Percentiles rank a stretch among this genome's conserved stretches.
These are phyloP conservation scores for Lactarius evosmus DNA, from an alignment of 768 basidiomycete species.

Conservation along the genomic window DNA sequence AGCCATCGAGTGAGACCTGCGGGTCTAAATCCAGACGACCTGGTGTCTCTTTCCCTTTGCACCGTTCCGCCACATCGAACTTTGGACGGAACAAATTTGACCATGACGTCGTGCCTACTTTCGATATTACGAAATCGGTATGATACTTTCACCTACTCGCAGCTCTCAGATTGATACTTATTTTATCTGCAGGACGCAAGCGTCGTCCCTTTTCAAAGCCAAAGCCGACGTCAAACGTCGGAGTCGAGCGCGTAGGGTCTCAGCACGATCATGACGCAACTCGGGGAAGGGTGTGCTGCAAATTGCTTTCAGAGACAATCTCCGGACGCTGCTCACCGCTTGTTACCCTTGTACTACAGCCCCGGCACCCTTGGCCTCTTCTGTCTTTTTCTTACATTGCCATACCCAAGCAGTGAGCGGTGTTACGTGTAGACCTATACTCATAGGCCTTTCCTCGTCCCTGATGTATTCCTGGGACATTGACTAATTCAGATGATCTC, in stretches of 20 bases:
- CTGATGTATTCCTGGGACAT: constrained; percentile 71
- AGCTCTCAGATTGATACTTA: not conserved
- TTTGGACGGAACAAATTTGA: not conserved
- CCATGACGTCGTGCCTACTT: not conserved
- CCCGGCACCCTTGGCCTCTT: not conserved
- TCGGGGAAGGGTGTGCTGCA: not conserved
- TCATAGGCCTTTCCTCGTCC: constrained; percentile 66
- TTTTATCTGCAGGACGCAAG: not conserved
- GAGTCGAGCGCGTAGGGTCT: not conserved
- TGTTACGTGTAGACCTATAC: constrained; percentile 30
- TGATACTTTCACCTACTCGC: not conserved
- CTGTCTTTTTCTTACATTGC: not conserved
- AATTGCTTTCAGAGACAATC: not conserved
- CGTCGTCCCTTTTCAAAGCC: not conserved
- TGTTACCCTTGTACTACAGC: not conserved
- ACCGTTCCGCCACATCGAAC: not conserved
- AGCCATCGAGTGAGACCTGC: not conserved
- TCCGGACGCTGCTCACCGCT: not conserved
- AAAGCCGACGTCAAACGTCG: not conserved
- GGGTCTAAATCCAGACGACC: not conserved
- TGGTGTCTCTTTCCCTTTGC: not conserved
- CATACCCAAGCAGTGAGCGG: not conserved
- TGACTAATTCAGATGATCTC: constrained; percentile 44
- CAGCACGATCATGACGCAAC: not conserved
- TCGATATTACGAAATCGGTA: not conserved